Evolutionary conservation across 495 filamentous ascomycete species (phyloP).

Genomic region (Cryomyces minteri): DNA sequence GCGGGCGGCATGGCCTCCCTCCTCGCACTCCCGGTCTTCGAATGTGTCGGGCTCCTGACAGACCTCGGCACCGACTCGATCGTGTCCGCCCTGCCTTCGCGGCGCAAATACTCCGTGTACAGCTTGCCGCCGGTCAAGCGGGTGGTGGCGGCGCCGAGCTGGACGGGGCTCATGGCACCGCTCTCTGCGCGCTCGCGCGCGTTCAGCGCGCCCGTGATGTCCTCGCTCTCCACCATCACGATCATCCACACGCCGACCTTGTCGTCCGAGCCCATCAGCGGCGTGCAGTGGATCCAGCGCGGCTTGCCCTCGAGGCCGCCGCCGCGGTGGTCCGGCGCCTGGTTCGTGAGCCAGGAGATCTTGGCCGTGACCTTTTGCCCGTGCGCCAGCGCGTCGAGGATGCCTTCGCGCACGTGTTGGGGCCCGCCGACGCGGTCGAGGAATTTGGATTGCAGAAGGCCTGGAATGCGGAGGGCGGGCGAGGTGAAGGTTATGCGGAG

Average conservation of each 20-base stretch:
- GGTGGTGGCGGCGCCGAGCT: neutral
- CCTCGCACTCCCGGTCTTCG: neutral
- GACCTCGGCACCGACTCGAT: neutral
- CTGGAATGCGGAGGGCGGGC: constrained; percentile 20
- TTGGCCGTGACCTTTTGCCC: constrained; percentile 20
- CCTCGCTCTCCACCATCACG: constrained; percentile 36
- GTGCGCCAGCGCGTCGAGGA: constrained; percentile 15
- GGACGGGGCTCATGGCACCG: neutral
- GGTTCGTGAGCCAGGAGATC: constrained; percentile 17
- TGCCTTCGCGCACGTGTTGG: constrained; percentile 16
- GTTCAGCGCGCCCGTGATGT: constrained; percentile 12
- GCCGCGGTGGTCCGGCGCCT: neutral
- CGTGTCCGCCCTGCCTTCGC: constrained; percentile 5
- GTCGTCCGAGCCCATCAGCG: constrained; percentile 35
- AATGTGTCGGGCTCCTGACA: neutral
- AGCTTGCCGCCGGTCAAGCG: constrained; percentile 4
- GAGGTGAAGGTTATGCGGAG: constrained; percentile 24
- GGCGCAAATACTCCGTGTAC: constrained; percentile 18
- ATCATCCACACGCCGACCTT: constrained; percentile 48
- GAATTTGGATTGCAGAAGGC: constrained; percentile 18
- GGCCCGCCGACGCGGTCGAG: constrained; percentile 21
- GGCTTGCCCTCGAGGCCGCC: constrained; percentile 9
- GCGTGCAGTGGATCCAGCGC: constrained; percentile 45
- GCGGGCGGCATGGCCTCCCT: neutral
- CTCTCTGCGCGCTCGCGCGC: neutral